Conservation (phyloP, 2,329 filamentous ascomycete species). For the Parastagonospora avenae region DNA sequence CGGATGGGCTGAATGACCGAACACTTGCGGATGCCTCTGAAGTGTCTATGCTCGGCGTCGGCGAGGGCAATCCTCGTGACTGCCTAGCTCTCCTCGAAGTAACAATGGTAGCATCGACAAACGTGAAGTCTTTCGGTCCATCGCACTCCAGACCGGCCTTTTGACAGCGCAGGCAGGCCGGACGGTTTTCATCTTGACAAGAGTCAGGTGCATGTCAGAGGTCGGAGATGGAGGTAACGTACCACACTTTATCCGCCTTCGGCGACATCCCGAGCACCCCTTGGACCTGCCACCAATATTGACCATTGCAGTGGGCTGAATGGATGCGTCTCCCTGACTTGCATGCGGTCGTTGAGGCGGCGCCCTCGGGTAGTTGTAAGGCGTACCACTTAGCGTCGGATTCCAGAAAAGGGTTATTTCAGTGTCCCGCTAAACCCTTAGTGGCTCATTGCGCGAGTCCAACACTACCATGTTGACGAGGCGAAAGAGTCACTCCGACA, state of each 20-base stretch:
- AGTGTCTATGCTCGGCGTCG: not conserved
- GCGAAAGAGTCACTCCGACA: not conserved
- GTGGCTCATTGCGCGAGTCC: conserved; percentile 32
- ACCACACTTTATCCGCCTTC: conserved; percentile 40
- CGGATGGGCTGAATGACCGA: not conserved
- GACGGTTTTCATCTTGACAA: conserved; percentile 30
- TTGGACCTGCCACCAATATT: conserved; percentile 40
- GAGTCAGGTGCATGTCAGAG: conserved; percentile 6
- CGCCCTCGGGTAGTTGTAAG: too few relatives aligned
- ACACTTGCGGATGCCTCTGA: not conserved
- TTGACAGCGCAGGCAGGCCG: conserved; percentile 32
- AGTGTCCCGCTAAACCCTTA: conserved; percentile 24
- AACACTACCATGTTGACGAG: not conserved
- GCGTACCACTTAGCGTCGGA: too few relatives aligned
- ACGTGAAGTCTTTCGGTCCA: conserved; percentile 25
- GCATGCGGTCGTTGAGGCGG: too few relatives aligned
- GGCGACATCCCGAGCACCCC: conserved; percentile 39
- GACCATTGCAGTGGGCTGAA: conserved; percentile 22
- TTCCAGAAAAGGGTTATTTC: too few relatives aligned
- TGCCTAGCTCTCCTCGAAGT: conserved; percentile 24
- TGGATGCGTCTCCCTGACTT: too few relatives aligned
- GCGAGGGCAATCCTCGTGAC: not conserved
- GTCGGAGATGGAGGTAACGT: conserved; percentile 7
- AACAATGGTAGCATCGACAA: conserved; percentile 33
- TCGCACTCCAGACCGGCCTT: conserved; percentile 29